Base-by-base conservation (phyloP, 2,329 filamentous ascomycete genomes). In the Diaporthe citriasiana region DNA sequence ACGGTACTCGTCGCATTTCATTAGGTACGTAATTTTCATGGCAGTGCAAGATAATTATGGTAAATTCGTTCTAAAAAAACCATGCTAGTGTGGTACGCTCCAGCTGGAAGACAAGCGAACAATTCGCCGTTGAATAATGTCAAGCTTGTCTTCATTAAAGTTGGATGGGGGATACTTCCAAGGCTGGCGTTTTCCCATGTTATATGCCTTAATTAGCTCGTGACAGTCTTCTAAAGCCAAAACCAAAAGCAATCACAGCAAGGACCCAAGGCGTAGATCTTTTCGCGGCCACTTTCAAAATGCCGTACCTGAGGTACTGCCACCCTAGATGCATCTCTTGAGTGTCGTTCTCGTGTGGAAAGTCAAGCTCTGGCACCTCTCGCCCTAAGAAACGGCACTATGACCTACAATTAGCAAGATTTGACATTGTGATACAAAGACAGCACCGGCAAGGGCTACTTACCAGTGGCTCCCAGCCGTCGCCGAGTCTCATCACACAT, bases 381-480 rank as follows among this genome's bases (percentile, higher is more conserved):
- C 17, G 30, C 1, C 45, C 60, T 10, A 66, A 35, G 40, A 66
- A 66, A 13, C 60, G 60, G 19, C 60, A 66, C 60, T 66, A 1
- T 7, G 3, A 6, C 1, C 3, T 0, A n/a, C 10, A 3, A 38
- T n/a, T 22, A 50, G 60, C 30, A 10, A 17, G 4, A 35, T 13
- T 5, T 3, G 22, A 15, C 22, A 10, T 12, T 8, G 1, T 0
- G 25, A 17, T 35, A 17, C 1, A 7, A 8, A 10, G 7, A 17
- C 3, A 25, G 13, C 8, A 7, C 9, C 22, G 22, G 19, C 22
- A 60, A 6, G 1, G 42, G 1, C 13, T 22, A 50, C 60, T 50
- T 10, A 66, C 60, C 22, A 66, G 40, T 35, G 60, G 60, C 45
- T 66, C 60, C 60, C 60, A 66, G 42, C 60, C 60, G 45, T 66